Evolutionary conservation across 2,329 filamentous ascomycete species (phyloP).

Genomic region (Nigrospora osmanthi): DNA sequence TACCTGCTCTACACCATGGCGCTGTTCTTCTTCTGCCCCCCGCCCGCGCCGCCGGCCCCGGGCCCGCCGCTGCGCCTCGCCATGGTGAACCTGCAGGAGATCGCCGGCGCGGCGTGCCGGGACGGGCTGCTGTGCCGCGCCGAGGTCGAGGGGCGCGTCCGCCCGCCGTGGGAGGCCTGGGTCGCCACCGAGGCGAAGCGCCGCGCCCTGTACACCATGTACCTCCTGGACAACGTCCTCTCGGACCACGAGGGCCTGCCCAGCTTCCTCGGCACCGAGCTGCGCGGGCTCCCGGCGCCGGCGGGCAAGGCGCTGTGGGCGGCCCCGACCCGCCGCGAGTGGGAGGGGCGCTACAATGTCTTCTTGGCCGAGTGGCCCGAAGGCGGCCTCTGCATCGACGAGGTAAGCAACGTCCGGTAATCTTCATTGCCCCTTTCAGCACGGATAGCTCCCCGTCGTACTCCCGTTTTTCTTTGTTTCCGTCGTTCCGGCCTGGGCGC

Average conservation of each 20-base stretch:
- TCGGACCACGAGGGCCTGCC: slow-evolving; percentile 32
- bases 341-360: slow-evolving; percentile 34
- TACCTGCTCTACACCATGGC: slow-evolving; percentile 45
- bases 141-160: slow-evolving; percentile 24
- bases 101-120: slow-evolving; percentile 31
- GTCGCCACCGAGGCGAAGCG: slow-evolving; percentile 44
- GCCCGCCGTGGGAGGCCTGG: slow-evolving; percentile 46
- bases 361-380: slow-evolving; percentile 33
- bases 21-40: slow-evolving; percentile 30
- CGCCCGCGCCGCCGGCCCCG: slow-evolving; percentile 9
- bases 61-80: slow-evolving; percentile 27
- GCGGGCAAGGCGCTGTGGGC: slow-evolving; percentile 34
- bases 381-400: slow-evolving; percentile 34
- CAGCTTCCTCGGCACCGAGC: slow-evolving; percentile 40
- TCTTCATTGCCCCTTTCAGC: no score
- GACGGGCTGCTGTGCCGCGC: slow-evolving; percentile 34
- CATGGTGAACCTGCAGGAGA: slow-evolving; percentile 41
- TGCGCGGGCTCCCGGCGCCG: slow-evolving; percentile 34
- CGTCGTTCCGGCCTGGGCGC: no score
- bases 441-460: no score
- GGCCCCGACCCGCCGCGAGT: slow-evolving; percentile 23
- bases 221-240: slow-evolving; percentile 43
- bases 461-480: no score
- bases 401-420: no score
- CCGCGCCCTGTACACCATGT: slow-evolving; percentile 42